phyloP scores from a whole-genome alignment of 805 yeast genomes.

The Ogataea nakhonphanomensis region DNA sequence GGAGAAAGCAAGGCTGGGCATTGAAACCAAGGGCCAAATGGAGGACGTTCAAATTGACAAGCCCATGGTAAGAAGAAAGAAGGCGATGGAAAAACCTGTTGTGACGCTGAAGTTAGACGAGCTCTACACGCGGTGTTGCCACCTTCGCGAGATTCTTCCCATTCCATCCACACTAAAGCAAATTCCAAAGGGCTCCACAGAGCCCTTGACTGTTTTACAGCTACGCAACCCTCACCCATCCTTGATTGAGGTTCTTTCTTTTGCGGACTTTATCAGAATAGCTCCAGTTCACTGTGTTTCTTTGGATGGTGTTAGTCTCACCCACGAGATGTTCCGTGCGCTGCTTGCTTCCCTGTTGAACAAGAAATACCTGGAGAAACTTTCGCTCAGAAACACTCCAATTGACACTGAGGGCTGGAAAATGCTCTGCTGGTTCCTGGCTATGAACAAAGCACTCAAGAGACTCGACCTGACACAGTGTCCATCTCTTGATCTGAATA shows the following conservation, averaged over 20 bases:
- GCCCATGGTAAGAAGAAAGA: conserved; percentile 49
- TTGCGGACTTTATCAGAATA: conserved; percentile 82
- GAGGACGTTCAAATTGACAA: conserved; percentile 57
- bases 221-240: conserved; percentile 88
- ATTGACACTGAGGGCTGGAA: conserved; percentile 76
- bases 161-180: conserved; percentile 86
- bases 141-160: conserved; percentile 85
- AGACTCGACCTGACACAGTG: conserved; percentile 72
- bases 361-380: conserved; percentile 62
- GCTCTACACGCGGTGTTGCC: conserved; percentile 90
- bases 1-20: conserved; percentile 25
- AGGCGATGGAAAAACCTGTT: conserved; percentile 35
- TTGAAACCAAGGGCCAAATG: conserved; percentile 22
- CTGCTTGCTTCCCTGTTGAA: conserved; percentile 67
- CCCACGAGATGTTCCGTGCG: conserved; percentile 72
- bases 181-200: conserved; percentile 69
- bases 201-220: conserved; percentile 69
- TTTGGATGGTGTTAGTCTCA: conserved; percentile 73
- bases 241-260: conserved; percentile 79
- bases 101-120: conserved; percentile 53
- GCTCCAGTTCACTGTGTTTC: conserved; percentile 76
- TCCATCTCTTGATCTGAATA: conserved; percentile 44
- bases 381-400: conserved; percentile 76
- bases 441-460: conserved; percentile 55
- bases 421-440: conserved; percentile 67